phyloP scores from a whole-genome alignment of 176 grass and related monocot genomes.

The Raddia distichophylla region DNA sequence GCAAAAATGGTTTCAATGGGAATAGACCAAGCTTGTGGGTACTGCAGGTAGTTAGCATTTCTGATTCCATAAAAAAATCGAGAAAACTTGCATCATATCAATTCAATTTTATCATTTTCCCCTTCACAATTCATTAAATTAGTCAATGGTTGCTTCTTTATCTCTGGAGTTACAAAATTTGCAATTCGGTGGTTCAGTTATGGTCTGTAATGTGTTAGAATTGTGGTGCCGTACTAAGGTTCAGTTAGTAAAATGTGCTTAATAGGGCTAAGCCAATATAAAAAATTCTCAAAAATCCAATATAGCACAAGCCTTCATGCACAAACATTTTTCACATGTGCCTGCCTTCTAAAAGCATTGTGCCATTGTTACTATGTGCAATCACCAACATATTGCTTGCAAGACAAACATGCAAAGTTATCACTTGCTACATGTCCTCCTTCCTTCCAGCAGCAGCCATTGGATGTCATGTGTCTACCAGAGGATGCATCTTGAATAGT shows the following conservation, averaged over 20 bases:
- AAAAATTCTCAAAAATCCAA: not conserved
- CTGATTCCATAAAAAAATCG: not conserved
- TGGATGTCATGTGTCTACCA: conserved; percentile 10
- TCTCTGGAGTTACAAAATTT: not conserved
- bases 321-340: not conserved
- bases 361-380: not conserved
- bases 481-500: not conserved
- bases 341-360: not conserved
- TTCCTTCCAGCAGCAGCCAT: not conserved
- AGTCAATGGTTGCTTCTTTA: not conserved
- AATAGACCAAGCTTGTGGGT: conserved; percentile 77
- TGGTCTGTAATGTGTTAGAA: not conserved
- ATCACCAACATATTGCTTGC: conserved; percentile 18
- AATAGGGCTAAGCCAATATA: not conserved
- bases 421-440: conserved; percentile 16
- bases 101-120: not conserved
- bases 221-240: not conserved
- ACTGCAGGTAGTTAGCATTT: conserved; percentile 64
- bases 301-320: not conserved
- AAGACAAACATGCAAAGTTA: conserved; percentile 4
- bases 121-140: conserved; percentile 27
- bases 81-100: not conserved
- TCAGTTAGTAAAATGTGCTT: conserved; percentile 10
- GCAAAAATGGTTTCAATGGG: conserved; percentile 77
- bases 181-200: not conserved